phyloP scores from a whole-genome alignment of 768 basidiomycete species.

The Termitomyces sp. region DNA sequence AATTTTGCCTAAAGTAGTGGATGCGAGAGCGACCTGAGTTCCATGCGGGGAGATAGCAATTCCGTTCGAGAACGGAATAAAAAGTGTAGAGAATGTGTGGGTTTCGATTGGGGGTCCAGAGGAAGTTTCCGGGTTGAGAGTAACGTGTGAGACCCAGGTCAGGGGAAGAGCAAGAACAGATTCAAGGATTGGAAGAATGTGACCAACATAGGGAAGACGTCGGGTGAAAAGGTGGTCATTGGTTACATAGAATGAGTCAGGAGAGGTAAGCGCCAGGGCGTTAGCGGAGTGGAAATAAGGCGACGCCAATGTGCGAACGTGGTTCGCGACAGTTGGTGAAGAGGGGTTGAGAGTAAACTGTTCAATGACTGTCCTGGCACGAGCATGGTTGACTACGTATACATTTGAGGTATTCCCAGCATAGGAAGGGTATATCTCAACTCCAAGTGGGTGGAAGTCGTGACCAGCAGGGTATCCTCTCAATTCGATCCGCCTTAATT shows the following conservation, averaged over 20 bases:
- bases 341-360: constrained; percentile 56
- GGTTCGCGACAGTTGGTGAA: constrained; percentile 37
- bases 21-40: constrained; percentile 52
- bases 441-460: constrained; percentile 72
- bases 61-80: constrained; percentile 69
- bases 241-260: constrained; percentile 65
- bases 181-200: constrained; percentile 51
- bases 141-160: constrained; percentile 56
- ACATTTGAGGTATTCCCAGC: constrained; percentile 49
- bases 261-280: constrained; percentile 59
- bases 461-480: constrained; percentile 50
- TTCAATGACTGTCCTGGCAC: constrained; percentile 58
- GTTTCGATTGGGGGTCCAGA: constrained; percentile 22
- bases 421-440: constrained; percentile 53
- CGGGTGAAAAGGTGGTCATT: constrained; percentile 72
- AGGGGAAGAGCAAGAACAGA: constrained; percentile 54
- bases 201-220: constrained; percentile 52
- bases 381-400: constrained; percentile 70
- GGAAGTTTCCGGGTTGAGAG: constrained; percentile 29
- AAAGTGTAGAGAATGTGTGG: constrained; percentile 39
- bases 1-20: constrained; percentile 45
- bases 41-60: constrained; percentile 53
- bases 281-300: constrained; percentile 64
- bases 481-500: constrained; percentile 40
- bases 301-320: constrained; percentile 60